Percentiles rank a stretch among this genome's conserved stretches.
Evolutionary conservation across 2,329 filamentous ascomycete species (phyloP).

Genomic region (Beauveria caledonica): DNA sequence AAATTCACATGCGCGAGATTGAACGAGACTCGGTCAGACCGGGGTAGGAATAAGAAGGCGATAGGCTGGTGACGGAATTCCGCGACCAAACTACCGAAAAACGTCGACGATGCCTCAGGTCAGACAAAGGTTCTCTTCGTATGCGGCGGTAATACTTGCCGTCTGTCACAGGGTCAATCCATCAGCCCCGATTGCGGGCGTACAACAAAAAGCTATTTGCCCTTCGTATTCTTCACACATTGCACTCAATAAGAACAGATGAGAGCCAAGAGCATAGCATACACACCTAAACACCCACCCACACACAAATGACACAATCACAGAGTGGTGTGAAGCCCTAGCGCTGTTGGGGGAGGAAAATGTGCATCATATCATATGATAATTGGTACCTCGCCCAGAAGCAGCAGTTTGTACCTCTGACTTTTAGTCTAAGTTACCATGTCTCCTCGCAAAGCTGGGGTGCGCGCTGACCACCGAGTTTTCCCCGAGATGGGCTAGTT

Average conservation of each 20-base stretch:
- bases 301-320: neutral
- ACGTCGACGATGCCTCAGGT: neutral
- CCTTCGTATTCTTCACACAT: no score
- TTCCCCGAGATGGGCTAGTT: slow-evolving; percentile 1
- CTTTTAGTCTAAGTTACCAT: neutral
- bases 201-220: no score
- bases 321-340: neutral
- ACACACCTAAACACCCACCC: neutral
- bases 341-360: neutral
- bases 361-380: neutral
- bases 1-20: neutral
- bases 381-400: neutral
- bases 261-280: neutral
- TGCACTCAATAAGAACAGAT: neutral
- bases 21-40: neutral
- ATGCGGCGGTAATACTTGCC: no score
- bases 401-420: neutral
- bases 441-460: neutral
- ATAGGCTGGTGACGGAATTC: neutral
- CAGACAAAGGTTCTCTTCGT: no score
- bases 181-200: no score
- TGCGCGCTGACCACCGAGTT: slow-evolving; percentile 1
- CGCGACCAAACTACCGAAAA: neutral
- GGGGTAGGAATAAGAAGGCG: neutral
- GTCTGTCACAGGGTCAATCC: no score